phyloP scores from a whole-genome alignment of 2,329 filamentous ascomycete species.

The Geosmithia morbida region DNA sequence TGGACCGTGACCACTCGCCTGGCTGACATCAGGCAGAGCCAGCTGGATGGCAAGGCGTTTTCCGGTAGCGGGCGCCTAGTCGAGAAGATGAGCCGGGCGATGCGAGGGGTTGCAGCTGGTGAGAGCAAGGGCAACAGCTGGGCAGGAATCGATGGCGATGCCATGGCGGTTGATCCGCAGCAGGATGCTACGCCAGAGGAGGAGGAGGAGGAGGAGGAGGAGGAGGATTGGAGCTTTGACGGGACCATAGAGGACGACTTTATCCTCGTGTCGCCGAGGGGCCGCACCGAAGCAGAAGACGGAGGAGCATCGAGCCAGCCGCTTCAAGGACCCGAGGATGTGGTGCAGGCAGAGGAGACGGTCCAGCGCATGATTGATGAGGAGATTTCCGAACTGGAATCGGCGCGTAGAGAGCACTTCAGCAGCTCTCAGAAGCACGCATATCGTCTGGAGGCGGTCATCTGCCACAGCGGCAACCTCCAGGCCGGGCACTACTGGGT shows the following conservation, averaged over 20 bases:
- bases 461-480: slow-evolving; percentile 70
- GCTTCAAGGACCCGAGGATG: neutral
- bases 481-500: slow-evolving; percentile 89
- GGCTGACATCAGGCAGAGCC: slow-evolving; percentile 24
- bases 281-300: neutral
- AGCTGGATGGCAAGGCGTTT: slow-evolving; percentile 1
- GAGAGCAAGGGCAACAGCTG: neutral
- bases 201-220: neutral
- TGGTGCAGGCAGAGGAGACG: slow-evolving; percentile 5
- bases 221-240: slow-evolving; percentile 22
- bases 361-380: slow-evolving; percentile 29
- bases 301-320: neutral
- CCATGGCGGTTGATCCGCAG: neutral
- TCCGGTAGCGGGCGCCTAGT: neutral
- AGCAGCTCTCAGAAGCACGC: slow-evolving; percentile 47
- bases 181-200: neutral
- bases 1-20: slow-evolving; percentile 64
- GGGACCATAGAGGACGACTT: slow-evolving; percentile 21
- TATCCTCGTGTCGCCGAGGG: slow-evolving; percentile 9
- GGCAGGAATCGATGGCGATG: neutral
- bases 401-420: slow-evolving; percentile 11
- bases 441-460: slow-evolving; percentile 81
- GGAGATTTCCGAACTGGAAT: slow-evolving; percentile 19
- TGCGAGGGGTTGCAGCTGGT: neutral
- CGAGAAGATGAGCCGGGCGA: neutral